phyloP scores from a whole-genome alignment of 2,329 filamentous ascomycete species.

The Pestalotiopsis sp. region DNA sequence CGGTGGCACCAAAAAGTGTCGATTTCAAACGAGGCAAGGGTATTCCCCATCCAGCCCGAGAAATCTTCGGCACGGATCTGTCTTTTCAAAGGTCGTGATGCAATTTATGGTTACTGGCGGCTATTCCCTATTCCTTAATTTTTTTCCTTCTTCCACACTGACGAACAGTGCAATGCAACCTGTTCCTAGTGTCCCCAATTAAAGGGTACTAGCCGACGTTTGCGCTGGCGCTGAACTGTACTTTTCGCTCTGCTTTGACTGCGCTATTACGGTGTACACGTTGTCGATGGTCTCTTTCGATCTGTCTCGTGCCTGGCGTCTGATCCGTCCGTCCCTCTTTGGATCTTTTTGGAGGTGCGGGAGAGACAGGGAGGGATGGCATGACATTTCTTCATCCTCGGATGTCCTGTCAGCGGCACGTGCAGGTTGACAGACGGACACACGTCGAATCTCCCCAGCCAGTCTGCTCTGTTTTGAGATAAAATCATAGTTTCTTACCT shows the following conservation, averaged over 20 bases:
- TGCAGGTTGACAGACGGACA: neutral
- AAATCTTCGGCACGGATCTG: neutral
- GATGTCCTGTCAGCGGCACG: neutral
- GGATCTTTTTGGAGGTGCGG: no score
- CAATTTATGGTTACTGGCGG: neutral
- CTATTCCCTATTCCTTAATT: neutral
- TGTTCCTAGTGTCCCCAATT: neutral
- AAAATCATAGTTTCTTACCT: neutral
- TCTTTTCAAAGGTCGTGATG: neutral
- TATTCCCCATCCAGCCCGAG: neutral
- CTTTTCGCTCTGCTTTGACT: neutral
- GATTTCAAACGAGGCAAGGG: neutral
- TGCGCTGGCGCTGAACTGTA: neutral
- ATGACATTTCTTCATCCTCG: neutral
- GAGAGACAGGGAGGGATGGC: neutral
- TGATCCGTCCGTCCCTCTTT: no score
- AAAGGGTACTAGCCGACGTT: neutral
- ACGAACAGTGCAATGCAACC: neutral
- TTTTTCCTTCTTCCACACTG: neutral
- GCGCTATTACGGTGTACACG: neutral
- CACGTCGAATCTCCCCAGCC: neutral
- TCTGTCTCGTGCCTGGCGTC: neutral
- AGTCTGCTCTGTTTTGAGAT: neutral
- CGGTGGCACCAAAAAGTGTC: neutral
- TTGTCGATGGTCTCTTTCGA: neutral